Base-by-base conservation (phyloP, 441 rosid species). In the Lepidium campestre region DNA sequence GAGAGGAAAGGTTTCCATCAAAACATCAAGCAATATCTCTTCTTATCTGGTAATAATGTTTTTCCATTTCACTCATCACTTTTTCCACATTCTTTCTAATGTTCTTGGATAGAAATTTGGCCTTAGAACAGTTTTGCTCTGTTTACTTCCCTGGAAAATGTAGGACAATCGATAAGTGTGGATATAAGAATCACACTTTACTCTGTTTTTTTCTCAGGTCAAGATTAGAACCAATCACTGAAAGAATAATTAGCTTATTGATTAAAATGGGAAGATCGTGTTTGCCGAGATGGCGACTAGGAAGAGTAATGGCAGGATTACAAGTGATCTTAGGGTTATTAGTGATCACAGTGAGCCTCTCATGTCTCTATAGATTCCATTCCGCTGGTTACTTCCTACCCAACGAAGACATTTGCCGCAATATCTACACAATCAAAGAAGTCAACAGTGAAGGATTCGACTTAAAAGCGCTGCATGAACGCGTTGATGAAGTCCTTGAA, bases 301-400 rank as follows among this genome's bases (percentile, higher is more conserved):
- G 76, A 60, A 82, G 83, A 59, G 6, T 83, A 54, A 75, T 90
- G 78, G 87, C 80, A 9, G 83, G 88, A 72, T 75, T 92, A 57
- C 93, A 88, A 78, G 15, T 84, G 46, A 27, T 85, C 13, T 52
- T 90, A 7, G 96, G 97, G 44, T 75, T 83, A 18, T 75, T 88
- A 10, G 97, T 88, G 56, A 78, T 88, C 60, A 13, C 69, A 37
- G 86, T 81, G 23, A 86, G 97, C 55, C 22, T 88, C 56, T 78
- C 85, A 14, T 87, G 91, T 80, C 93, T 92, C 52, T 84, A 78
- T 7, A 77, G 79, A 71, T 84, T 89, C 76, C 88, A 92, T 63
- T 79, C 82, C 0, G 83, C 86, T 0, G 95, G 98, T 1, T 88
- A 83, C 70, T 85, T 85, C 78, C 39, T 84, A 39, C 89, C 79